Conservation (phyloP, 2,329 filamentous ascomycete genomes). For the Fusarium brevicatenulatum region DNA sequence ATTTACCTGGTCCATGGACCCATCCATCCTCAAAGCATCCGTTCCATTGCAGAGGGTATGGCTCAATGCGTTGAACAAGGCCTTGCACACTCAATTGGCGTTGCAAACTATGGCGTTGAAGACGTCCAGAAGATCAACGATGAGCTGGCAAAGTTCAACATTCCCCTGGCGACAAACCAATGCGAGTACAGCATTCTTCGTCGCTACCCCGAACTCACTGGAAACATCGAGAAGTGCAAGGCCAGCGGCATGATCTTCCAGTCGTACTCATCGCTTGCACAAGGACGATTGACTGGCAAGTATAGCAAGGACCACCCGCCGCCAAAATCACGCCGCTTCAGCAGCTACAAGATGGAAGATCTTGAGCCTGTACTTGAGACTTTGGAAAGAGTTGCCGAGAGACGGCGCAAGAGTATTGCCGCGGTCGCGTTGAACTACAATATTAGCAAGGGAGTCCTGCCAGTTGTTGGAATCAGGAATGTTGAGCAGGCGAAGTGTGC, state of each 20-base stretch:
- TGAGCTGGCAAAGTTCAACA: conserved; percentile 22
- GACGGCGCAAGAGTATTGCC: conserved; percentile 2
- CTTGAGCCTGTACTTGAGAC: background rate
- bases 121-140: conserved; percentile 3
- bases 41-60: conserved; percentile 8
- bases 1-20: conserved; percentile 19
- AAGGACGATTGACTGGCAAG: background rate
- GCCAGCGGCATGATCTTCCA: conserved; percentile 18
- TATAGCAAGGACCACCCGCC: background rate
- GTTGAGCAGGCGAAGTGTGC: conserved; percentile 5
- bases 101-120: conserved; percentile 5
- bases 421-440: conserved; percentile 9
- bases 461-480: conserved; percentile 13
- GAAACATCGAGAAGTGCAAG: conserved; percentile 5
- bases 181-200: conserved; percentile 21
- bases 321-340: background rate
- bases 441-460: conserved; percentile 1
- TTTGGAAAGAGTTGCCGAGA: background rate
- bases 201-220: background rate
- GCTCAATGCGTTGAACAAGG: conserved; percentile 19
- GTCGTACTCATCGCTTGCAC: background rate
- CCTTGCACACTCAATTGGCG: background rate
- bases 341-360: conserved; percentile 15
- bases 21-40: conserved; percentile 1
- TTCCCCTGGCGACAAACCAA: conserved; percentile 13